Percentiles rank a stretch among this genome's conserved stretches.
phyloP scores from a whole-genome alignment of 768 basidiomycete species.

The Suillus brevipes region DNA sequence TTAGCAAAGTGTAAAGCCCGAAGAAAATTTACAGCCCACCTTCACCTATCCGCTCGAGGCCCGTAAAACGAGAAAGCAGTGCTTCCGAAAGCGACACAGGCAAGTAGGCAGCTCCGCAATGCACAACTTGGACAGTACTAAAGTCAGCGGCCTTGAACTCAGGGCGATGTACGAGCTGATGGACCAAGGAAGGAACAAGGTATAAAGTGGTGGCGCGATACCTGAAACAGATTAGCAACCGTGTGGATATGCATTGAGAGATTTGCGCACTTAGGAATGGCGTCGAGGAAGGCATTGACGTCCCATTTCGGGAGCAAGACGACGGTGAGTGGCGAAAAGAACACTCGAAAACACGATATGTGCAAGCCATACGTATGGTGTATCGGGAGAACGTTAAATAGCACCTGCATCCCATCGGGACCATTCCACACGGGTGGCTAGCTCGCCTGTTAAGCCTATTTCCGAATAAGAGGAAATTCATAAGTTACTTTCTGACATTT shows the following conservation, averaged over 20 bases:
- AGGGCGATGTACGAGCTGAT: conserved; percentile 63
- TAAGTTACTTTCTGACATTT: conserved; percentile 42
- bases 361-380: conserved; percentile 71
- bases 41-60: conserved; percentile 39
- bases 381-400: conserved; percentile 63
- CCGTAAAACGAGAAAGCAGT: conserved; percentile 38
- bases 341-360: conserved; percentile 46
- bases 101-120: conserved; percentile 67
- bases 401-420: conserved; percentile 47
- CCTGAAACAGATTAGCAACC: conserved; percentile 33
- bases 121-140: conserved; percentile 44
- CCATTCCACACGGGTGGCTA: conserved; percentile 42
- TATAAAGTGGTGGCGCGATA: conserved; percentile 51
- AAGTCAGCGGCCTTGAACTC: conserved; percentile 48
- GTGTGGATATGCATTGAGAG: background rate
- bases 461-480: background rate
- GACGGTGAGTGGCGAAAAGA: conserved; percentile 45
- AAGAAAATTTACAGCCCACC: conserved; percentile 37
- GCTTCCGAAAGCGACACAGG: conserved; percentile 52
- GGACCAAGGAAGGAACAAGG: conserved; percentile 63
- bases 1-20: conserved; percentile 8
- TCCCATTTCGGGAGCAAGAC: conserved; percentile 67
- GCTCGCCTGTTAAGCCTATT: conserved; percentile 1
- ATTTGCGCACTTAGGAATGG: conserved; percentile 56
- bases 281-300: conserved; percentile 46